A percentile compares a stretch with the other conserved stretches of the same genome.
Evolutionary conservation across 169 alveolate genomes (phyloP).

Genomic region (Pseudocohnilembus persalinus): DNA sequence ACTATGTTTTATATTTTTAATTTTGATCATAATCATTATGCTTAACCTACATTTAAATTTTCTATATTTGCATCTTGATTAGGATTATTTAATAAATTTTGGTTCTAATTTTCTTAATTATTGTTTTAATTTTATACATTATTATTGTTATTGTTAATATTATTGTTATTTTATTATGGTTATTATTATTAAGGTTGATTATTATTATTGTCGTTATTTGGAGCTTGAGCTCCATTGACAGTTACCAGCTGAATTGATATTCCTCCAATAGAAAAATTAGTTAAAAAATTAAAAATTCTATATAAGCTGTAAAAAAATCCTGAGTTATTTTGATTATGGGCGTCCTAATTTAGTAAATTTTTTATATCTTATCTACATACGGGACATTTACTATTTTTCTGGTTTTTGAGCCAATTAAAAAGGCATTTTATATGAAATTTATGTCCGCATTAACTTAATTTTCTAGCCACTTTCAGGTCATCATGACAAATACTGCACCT

Average conservation of each 20-base stretch:
- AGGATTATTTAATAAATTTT: too few relatives aligned
- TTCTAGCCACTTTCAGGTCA: conserved; percentile 3
- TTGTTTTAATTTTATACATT: too few relatives aligned
- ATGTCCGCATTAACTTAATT: conserved; percentile 13
- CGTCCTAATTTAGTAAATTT: not conserved
- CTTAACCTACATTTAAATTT: too few relatives aligned
- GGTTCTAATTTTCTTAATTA: not conserved
- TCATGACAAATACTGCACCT: conserved; percentile 24
- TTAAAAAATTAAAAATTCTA: not conserved
- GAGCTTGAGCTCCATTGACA: not conserved
- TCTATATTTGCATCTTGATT: too few relatives aligned
- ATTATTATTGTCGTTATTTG: not conserved
- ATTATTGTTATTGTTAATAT: too few relatives aligned
- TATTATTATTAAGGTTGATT: not conserved
- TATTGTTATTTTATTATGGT: not conserved
- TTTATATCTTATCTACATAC: conserved; percentile 17
- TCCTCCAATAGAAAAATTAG: not conserved
- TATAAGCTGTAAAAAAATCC: not conserved
- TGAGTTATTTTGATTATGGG: not conserved
- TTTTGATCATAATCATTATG: too few relatives aligned
- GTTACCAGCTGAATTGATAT: not conserved
- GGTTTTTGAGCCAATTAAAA: conserved; percentile 14
- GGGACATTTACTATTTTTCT: conserved; percentile 9
- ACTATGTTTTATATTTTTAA: too few relatives aligned
- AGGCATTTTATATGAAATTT: conserved; percentile 21